Evolutionary conservation across 1,284 basidiomycete species (phyloP).

Genomic region (Puccinia polysora): DNA sequence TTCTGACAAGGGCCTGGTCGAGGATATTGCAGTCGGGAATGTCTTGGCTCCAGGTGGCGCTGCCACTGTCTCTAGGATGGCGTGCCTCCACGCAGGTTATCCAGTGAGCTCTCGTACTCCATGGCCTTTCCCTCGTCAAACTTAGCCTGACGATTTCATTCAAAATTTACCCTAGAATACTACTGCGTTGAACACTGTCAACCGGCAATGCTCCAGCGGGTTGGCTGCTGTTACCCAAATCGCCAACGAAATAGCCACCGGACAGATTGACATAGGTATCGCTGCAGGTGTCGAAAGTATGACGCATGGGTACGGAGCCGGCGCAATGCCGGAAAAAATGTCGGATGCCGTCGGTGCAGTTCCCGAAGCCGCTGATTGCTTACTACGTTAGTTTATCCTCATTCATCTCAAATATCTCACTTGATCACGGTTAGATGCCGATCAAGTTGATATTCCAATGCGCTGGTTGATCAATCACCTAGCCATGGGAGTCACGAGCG

Average conservation of each 20-base stretch:
- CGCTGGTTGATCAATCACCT: too few relatives aligned
- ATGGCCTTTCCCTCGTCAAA: constrained; percentile 45
- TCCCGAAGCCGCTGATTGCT: too few relatives aligned
- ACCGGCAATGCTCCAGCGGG: constrained; percentile 54
- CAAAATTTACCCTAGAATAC: constrained; percentile 39
- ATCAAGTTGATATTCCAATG: too few relatives aligned
- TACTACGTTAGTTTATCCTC: too few relatives aligned
- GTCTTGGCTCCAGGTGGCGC: constrained; percentile 55
- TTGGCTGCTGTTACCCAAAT: constrained; percentile 54
- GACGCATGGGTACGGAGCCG: constrained; percentile 51
- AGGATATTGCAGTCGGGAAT: constrained; percentile 53
- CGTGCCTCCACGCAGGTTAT: constrained; percentile 54
- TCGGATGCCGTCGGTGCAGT: too few relatives aligned
- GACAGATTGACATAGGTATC: constrained; percentile 50
- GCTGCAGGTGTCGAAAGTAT: constrained; percentile 52
- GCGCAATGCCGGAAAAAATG: constrained; percentile 50
- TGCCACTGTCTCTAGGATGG: constrained; percentile 53
- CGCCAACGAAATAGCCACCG: constrained; percentile 52
- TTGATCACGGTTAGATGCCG: too few relatives aligned
- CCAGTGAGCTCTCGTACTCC: constrained; percentile 39
- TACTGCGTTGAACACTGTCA: constrained; percentile 51
- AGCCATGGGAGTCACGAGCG: constrained; percentile 52
- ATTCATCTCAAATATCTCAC: too few relatives aligned
- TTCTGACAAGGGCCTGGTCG: constrained; percentile 49
- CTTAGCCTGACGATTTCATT: constrained; percentile 44